Evolutionary conservation across 768 basidiomycete species (phyloP).

Genomic region (Hypsizygus marmoreus): DNA sequence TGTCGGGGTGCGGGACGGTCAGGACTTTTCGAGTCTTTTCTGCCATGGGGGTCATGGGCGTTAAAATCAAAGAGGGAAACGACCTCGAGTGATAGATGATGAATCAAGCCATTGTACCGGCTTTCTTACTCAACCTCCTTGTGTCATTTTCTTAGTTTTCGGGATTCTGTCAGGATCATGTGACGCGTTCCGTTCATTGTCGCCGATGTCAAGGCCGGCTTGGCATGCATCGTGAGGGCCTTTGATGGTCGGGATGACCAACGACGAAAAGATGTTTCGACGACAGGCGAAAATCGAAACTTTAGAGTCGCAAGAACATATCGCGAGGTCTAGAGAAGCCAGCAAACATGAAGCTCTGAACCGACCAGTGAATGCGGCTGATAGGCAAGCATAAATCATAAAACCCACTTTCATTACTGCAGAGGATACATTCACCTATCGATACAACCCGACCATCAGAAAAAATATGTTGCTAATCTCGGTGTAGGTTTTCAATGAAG

Average conservation of each 20-base stretch:
- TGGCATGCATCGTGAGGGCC: background rate
- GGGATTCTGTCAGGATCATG: background rate
- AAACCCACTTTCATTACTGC: too few species aligned
- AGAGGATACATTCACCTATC: too few species aligned
- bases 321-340: too few species aligned
- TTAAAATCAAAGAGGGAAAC: slow-evolving; percentile 9
- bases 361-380: too few species aligned
- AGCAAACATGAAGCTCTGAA: too few species aligned
- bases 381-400: too few species aligned
- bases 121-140: slow-evolving; percentile 13
- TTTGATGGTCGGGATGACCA: background rate
- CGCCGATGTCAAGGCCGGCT: background rate
- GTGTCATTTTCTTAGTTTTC: background rate
- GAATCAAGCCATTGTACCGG: slow-evolving; percentile 6
- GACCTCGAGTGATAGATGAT: slow-evolving; percentile 4
- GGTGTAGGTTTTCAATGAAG: too few species aligned
- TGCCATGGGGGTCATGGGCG: slow-evolving; percentile 15
- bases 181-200: background rate
- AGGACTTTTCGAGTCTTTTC: slow-evolving; percentile 43
- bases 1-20: slow-evolving; percentile 55
- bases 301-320: too few species aligned
- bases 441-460: too few species aligned
- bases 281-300: too few species aligned
- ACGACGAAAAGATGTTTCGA: background rate
- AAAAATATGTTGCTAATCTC: too few species aligned